phyloP scores from a whole-genome alignment of 345 rosid species.

The Euphorbia lathyris region DNA sequence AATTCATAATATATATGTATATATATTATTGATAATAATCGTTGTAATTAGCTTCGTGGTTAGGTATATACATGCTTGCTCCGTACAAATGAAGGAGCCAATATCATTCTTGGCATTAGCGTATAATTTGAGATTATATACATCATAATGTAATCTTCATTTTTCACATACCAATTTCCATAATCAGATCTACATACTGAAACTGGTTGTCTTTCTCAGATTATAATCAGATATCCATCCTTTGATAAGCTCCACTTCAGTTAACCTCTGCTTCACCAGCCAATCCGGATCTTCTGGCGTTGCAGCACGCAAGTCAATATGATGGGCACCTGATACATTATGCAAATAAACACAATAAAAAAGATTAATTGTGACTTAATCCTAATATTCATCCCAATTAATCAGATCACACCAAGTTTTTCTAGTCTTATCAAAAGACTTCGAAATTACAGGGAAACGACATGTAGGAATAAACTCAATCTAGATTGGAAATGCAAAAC shows the following conservation, averaged over 20 bases:
- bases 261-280: conserved; percentile 69
- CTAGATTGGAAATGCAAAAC: background rate
- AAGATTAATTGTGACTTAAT: background rate
- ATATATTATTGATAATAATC: too few species aligned
- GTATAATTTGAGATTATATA: background rate
- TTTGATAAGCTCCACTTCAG: conserved; percentile 63
- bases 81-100: too few species aligned
- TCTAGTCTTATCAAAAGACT: background rate
- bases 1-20: too few species aligned
- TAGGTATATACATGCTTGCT: too few species aligned
- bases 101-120: too few species aligned
- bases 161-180: too few species aligned
- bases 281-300: conserved; percentile 68
- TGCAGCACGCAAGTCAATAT: conserved; percentile 76
- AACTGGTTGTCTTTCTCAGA: conserved; percentile 31
- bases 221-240: conserved; percentile 61
- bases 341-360: background rate
- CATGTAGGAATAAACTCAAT: background rate
- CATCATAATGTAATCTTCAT: background rate
- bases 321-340: conserved; percentile 69
- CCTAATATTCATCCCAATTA: background rate
- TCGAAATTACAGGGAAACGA: background rate
- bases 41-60: too few species aligned
- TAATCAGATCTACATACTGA: conserved; percentile 29
- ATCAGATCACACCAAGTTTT: background rate